Base-by-base conservation (phyloP, 768 basidiomycete species). In the Agaricus bisporus region DNA sequence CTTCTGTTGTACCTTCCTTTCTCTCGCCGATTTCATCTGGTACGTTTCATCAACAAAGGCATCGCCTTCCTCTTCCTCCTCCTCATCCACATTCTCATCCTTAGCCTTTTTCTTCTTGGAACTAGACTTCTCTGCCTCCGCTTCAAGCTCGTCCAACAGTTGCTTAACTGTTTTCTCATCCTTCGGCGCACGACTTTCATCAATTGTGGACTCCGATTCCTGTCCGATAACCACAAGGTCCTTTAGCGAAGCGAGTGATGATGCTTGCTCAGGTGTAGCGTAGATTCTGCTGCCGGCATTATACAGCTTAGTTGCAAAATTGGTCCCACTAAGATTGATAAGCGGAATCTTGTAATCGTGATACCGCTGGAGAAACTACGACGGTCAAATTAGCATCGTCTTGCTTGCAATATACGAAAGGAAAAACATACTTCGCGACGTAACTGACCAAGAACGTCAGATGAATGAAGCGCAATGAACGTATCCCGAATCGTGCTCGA, bases 381-480 rank as follows among this genome's bases (percentile, higher is more conserved):
- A 17, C 41, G 32, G 8, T 36, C 25, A 22, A 28, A 25, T 29
- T 17, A 28, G 42, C 5, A 14, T 18, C n/a, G 14, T 41, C 54
- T 20, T 18, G 5, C 36, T 35, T 44, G 20, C n/a, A 4, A 4
- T 22, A 25, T 8, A 18, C 54, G 58, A 51, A 48, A 20, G 39
- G 37, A 32, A 39, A 32, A 42, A 68, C 80, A 49, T 57, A 90
- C 90, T 82, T 98, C 95, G 2, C 73, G 66, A 6, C 81, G 72
- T 0, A 98, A 80, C 60, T 79, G 81, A 18, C 70, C 70, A 5
- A 98, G 79, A 7, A 98, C 82, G 64, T 95, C 86, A 7, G 89
- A 87, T 15, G 87, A 87, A 68, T 99, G 95, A 14, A 98, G 77
- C 0, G 87, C 83, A 54, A 98, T 88, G 68, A 99, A 99, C 0